phyloP scores from a whole-genome alignment of 148 eudicot genomes.

The Amaranthus palmeri region DNA sequence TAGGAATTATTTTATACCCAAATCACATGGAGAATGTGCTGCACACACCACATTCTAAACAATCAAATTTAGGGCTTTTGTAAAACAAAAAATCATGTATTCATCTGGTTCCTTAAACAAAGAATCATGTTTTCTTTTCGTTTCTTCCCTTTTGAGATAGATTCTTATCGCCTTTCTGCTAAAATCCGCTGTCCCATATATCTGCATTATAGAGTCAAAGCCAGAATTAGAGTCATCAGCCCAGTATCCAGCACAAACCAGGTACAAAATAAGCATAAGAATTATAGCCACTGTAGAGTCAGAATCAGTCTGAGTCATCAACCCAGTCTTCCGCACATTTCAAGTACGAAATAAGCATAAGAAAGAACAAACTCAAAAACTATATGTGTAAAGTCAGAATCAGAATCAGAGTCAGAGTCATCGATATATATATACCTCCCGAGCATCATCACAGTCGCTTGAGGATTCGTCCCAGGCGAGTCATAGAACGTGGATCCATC shows the following conservation, averaged over 20 bases:
- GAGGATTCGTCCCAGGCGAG: constrained; percentile 78
- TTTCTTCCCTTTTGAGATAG: not conserved
- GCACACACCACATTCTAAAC: constrained; percentile 1
- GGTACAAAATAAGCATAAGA: not conserved
- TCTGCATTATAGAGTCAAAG: constrained; percentile 28
- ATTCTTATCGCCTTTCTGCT: constrained; percentile 24
- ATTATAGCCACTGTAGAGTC: not conserved
- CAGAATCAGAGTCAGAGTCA: not conserved
- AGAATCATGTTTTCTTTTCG: constrained; percentile 16
- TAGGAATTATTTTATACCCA: constrained; percentile 13
- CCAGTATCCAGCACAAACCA: not conserved
- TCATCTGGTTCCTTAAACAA: constrained; percentile 8
- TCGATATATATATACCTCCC: constrained; percentile 57
- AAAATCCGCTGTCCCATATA: constrained; percentile 57
- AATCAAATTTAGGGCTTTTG: constrained; percentile 4
- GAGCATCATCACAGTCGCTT: constrained; percentile 79
- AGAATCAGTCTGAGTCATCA: too few relatives aligned
- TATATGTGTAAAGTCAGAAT: not conserved
- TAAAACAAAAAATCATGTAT: constrained; percentile 22
- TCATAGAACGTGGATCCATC: constrained; percentile 60
- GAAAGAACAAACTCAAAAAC: not conserved
- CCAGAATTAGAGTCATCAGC: not conserved
- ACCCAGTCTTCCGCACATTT: not conserved
- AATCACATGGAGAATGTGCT: constrained; percentile 11
- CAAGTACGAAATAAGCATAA: not conserved